These are phyloP conservation scores for Avena atlantica DNA, from an alignment of 176 grass and related monocot genomes.

Conservation along the genomic window DNA sequence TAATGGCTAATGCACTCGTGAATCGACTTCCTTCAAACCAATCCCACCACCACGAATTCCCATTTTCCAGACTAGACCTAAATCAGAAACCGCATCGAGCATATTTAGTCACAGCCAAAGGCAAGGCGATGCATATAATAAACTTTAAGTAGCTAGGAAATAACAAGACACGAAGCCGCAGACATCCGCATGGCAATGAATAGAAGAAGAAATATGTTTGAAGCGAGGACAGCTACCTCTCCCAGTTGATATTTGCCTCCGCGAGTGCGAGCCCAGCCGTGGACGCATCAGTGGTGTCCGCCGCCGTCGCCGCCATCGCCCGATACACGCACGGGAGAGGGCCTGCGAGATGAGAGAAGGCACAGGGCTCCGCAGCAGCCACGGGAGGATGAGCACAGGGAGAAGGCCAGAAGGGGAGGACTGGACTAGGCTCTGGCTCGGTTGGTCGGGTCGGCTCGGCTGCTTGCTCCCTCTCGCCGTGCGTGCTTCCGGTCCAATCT, in stretches of 20 bases:
- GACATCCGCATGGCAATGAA: background rate
- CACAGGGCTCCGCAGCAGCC: background rate
- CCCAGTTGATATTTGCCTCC: constrained; percentile 93
- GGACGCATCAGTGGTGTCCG: constrained; percentile 59
- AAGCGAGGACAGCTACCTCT: constrained; percentile 56
- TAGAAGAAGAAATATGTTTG: background rate
- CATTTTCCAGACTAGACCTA: background rate
- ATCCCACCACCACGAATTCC: background rate
- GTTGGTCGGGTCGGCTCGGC: background rate
- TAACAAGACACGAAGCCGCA: background rate
- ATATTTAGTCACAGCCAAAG: background rate
- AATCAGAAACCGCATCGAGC: background rate
- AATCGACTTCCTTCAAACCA: background rate
- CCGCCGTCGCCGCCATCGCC: constrained; percentile 45
- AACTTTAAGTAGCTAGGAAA: background rate
- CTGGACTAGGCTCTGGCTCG: background rate
- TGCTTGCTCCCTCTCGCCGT: background rate
- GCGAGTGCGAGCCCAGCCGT: constrained; percentile 68
- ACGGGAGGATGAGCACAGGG: background rate
- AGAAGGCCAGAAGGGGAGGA: background rate
- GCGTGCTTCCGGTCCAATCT: background rate
- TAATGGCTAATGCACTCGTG: background rate
- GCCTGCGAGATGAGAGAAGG: background rate
- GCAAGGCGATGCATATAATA: background rate
- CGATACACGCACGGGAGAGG: background rate